A percentile compares a stretch with the other conserved stretches of the same genome.
These are phyloP conservation scores for Vachellia collinsii DNA, from an alignment of 306 rosid species.

Conservation along the genomic window DNA sequence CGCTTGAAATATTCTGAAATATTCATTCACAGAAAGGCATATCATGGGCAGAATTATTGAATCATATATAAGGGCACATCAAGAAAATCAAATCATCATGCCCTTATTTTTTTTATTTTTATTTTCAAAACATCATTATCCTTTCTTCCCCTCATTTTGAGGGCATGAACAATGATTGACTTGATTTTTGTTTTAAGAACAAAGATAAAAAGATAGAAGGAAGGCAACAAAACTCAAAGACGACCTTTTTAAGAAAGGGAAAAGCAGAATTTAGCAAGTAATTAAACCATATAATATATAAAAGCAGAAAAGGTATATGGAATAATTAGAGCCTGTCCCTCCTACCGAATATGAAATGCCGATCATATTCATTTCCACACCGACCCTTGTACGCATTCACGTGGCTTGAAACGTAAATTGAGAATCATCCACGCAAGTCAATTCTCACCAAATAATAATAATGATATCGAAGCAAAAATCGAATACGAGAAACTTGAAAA, in stretches of 20 bases:
- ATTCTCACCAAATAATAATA: background rate
- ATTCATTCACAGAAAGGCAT: background rate
- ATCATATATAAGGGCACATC: background rate
- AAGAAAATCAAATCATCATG: background rate
- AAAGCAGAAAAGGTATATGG: background rate
- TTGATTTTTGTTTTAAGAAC: background rate
- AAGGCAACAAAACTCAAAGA: conserved; percentile 22
- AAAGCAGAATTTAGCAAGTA: background rate
- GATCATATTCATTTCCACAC: conserved; percentile 7
- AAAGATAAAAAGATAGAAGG: background rate
- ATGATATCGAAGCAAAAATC: conserved; percentile 1
- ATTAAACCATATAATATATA: background rate
- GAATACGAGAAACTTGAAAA: conserved; percentile 17
- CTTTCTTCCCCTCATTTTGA: background rate
- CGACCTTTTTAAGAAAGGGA: background rate
- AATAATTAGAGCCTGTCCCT: conserved; percentile 14
- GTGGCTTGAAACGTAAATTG: conserved; percentile 28
- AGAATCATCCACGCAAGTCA: conserved; percentile 26
- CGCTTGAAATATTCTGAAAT: background rate
- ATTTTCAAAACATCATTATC: background rate
- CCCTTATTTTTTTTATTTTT: too few species aligned
- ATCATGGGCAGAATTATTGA: background rate
- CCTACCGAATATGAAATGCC: background rate
- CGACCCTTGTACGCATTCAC: conserved; percentile 23
- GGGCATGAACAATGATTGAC: background rate